These are phyloP conservation scores for Phylloporus sp. DNA, from an alignment of 768 basidiomycete species.

Conservation along the genomic window DNA sequence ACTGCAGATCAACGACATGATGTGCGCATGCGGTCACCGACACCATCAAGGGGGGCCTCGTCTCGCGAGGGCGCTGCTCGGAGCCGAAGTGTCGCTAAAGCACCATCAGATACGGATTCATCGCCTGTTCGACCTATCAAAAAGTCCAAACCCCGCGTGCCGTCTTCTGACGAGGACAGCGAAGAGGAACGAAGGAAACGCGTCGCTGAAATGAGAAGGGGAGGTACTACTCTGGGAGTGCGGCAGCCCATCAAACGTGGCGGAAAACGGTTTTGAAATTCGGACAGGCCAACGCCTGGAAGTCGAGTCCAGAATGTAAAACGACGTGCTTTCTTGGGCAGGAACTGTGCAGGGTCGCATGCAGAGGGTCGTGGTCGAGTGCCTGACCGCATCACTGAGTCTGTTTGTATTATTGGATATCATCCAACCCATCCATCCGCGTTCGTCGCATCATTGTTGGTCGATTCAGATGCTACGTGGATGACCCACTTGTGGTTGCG, in stretches of 20 bases:
- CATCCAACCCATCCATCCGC: neutral
- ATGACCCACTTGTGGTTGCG: no score
- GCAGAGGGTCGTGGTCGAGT: no score
- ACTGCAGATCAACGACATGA: constrained; percentile 11
- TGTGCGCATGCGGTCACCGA: constrained; percentile 19
- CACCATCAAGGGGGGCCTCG: constrained; percentile 13
- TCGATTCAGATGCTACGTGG: no score
- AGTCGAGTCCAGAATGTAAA: neutral
- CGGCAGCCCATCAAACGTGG: constrained; percentile 75
- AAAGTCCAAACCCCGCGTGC: constrained; percentile 34
- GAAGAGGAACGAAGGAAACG: constrained; percentile 47
- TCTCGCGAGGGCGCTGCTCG: constrained; percentile 13
- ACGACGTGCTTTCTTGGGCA: neutral
- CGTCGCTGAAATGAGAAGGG: constrained; percentile 38
- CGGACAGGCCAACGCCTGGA: neutral
- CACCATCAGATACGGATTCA: constrained; percentile 43
- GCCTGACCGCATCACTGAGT: constrained; percentile 3
- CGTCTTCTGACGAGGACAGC: constrained; percentile 54
- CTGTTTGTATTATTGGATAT: neutral
- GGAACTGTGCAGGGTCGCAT: constrained; percentile 10
- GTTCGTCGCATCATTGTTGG: no score
- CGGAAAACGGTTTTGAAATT: constrained; percentile 62
- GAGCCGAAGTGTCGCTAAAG: constrained; percentile 23
- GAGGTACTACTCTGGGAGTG: constrained; percentile 44
- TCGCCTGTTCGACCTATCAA: constrained; percentile 52